These are phyloP conservation scores for Arachis hypogaea DNA, from an alignment of 306 rosid species.

Conservation along the genomic window DNA sequence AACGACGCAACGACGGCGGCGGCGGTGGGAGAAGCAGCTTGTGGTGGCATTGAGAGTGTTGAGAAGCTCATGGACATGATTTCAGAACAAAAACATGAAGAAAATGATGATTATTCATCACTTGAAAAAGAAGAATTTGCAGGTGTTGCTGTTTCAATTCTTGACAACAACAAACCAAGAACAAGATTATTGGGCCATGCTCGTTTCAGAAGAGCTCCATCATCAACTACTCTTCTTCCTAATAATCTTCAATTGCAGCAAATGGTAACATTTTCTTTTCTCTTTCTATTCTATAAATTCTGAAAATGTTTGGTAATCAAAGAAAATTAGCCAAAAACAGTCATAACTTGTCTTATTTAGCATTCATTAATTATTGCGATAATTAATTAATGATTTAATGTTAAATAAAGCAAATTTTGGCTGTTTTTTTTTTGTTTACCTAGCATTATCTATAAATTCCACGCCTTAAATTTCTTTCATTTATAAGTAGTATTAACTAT, in stretches of 20 bases:
- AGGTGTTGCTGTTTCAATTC: slow-evolving; percentile 59
- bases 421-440: too few species aligned
- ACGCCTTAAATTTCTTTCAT: too few species aligned
- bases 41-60: slow-evolving; percentile 70
- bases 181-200: slow-evolving; percentile 70
- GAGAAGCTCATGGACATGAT: slow-evolving; percentile 65
- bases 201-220: slow-evolving; percentile 65
- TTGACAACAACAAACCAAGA: slow-evolving; percentile 46
- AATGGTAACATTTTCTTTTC: background rate
- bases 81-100: slow-evolving; percentile 30
- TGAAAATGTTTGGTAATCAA: too few species aligned
- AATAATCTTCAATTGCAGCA: slow-evolving; percentile 24
- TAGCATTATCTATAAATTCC: background rate
- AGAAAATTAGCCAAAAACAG: too few species aligned
- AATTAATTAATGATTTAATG: too few species aligned
- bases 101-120: background rate
- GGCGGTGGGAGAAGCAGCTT: slow-evolving; percentile 69
- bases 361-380: too few species aligned
- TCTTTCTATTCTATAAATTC: background rate
- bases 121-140: slow-evolving; percentile 13
- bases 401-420: too few species aligned
- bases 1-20: slow-evolving; percentile 23
- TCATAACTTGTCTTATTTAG: too few species aligned
- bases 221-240: slow-evolving; percentile 27
- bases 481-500: too few species aligned